Evolutionary conservation across 129 eudicot species (phyloP), one percentile per base, ranked within the genome.

Genomic region (Tanacetum coccineum): DNA sequence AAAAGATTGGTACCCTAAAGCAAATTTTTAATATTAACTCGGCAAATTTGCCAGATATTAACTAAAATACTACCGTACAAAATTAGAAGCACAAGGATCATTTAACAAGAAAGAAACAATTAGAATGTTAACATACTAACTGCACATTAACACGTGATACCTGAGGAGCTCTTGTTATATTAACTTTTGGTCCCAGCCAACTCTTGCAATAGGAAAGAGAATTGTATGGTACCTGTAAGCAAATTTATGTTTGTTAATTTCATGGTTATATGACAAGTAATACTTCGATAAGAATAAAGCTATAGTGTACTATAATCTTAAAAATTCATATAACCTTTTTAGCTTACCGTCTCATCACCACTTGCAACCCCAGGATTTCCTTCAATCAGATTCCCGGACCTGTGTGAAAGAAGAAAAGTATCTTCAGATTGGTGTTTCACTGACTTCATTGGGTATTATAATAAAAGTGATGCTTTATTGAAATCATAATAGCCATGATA

Each of bases 201-300:
- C 77, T 87, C 83, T 92, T 92, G 89, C 98, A 92, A 91, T 91
- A 92, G 66, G 96, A 92, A 78, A 92, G 89, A 68, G 98, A 92
- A 78, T 84, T 62, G 64, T 92, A 92, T 10, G 98, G 81, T 73
- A 88, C 98, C 98, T 92, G 74, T n/a, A 72, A 74, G 60, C 40
- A 77, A 70, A 51, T 48, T 19, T 14, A 39, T 46, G 42, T 77
- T 21, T 22, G 66, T 30, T 64, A 32, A 15, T 28, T 42, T 59
- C 26, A 57, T 64, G 42, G 65, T 49, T 11, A 76, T 51, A 58
- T 46, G 61, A 17, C 30, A 56, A 64, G 39, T 13, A 49, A 39
- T 17, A 2, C 18, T 67, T 28, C 18, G 21, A 68, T 21, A 36
- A 58, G 13, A 40, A 1, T 57, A 20, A 54, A 19, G 15, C 51